Conservation (phyloP, 192 early-diverging fungal genomes). For the Geranomyces variabilis region DNA sequence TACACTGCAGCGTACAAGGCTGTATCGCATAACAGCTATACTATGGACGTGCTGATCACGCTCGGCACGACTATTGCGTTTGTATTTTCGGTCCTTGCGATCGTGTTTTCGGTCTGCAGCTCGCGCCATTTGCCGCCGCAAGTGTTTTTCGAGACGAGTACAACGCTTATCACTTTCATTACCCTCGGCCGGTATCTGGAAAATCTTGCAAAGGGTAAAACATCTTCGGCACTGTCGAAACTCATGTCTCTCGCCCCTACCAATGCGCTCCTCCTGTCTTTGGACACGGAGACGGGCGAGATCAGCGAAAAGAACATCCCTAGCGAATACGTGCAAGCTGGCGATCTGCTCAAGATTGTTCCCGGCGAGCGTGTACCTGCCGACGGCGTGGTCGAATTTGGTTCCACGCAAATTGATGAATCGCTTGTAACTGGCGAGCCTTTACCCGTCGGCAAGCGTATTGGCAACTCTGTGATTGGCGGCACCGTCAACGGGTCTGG, state of each 20-base stretch:
- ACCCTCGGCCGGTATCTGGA: conserved; percentile 90
- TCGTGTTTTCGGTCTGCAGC: conserved; percentile 56
- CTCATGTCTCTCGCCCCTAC: conserved; percentile 86
- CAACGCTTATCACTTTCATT: conserved; percentile 92
- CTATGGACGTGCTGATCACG: conserved; percentile 93
- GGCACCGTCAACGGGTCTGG: conserved; percentile 96
- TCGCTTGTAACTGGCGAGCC: conserved; percentile 96
- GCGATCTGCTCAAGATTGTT: conserved; percentile 84
- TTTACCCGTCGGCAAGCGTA: conserved; percentile 71
- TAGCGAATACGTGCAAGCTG: conserved; percentile 81
- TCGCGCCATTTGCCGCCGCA: conserved; percentile 56
- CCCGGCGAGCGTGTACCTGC: conserved; percentile 93
- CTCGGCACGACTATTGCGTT: conserved; percentile 87
- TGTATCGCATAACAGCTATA: conserved; percentile 79
- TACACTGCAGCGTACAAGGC: conserved; percentile 78
- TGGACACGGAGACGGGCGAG: conserved; percentile 35
- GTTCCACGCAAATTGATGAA: conserved; percentile 80
- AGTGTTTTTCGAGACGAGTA: conserved; percentile 93
- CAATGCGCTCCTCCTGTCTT: conserved; percentile 54
- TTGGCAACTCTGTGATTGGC: conserved; percentile 74
- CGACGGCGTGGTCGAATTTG: conserved; percentile 79
- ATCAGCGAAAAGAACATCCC: conserved; percentile 73
- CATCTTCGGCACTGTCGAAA: conserved; percentile 84
- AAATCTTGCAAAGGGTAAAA: conserved; percentile 93
- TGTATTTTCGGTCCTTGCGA: conserved; percentile 77